These are phyloP conservation scores for Erysimum pusillum DNA, from an alignment of 441 rosid genomes.

Conservation along the genomic window DNA sequence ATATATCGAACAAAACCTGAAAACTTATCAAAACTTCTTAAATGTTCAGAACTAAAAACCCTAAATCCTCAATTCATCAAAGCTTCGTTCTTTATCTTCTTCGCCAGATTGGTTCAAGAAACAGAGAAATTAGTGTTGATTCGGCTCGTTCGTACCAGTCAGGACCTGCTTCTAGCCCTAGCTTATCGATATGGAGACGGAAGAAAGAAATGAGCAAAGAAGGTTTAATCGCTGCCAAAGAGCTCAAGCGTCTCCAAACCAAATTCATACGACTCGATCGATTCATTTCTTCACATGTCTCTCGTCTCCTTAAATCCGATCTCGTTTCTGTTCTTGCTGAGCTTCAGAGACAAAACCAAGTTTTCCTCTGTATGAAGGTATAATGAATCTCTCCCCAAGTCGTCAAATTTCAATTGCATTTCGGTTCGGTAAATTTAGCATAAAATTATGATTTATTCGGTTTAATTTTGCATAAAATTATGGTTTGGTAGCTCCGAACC, in stretches of 20 bases:
- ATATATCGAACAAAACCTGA: not conserved
- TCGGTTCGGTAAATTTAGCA: no score
- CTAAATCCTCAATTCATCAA: constrained; percentile 27
- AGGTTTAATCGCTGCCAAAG: constrained; percentile 82
- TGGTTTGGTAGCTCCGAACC: not conserved
- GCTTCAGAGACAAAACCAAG: constrained; percentile 90
- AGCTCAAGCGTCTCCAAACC: constrained; percentile 80
- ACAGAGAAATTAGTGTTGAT: not conserved
- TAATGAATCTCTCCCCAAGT: not conserved
- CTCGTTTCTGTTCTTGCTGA: constrained; percentile 83
- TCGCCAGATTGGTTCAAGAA: not conserved
- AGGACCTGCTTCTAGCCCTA: constrained; percentile 73
- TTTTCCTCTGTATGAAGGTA: constrained; percentile 91
- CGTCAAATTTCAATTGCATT: no score
- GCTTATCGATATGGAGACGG: constrained; percentile 86
- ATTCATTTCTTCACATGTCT: constrained; percentile 68
- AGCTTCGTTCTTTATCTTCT: constrained; percentile 26
- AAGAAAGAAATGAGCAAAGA: constrained; percentile 93
- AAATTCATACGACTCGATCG: constrained; percentile 67
- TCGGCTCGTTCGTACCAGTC: constrained; percentile 32
- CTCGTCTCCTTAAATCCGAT: constrained; percentile 91
- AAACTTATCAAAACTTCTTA: not conserved
- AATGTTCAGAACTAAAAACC: constrained; percentile 35
- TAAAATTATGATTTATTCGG: no score
- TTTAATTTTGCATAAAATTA: no score